Evolutionary conservation across 1,139 yeast genomes (phyloP), one percentile per base, ranked within the genome.

Genomic region (Kluyveromyces sp.): DNA sequence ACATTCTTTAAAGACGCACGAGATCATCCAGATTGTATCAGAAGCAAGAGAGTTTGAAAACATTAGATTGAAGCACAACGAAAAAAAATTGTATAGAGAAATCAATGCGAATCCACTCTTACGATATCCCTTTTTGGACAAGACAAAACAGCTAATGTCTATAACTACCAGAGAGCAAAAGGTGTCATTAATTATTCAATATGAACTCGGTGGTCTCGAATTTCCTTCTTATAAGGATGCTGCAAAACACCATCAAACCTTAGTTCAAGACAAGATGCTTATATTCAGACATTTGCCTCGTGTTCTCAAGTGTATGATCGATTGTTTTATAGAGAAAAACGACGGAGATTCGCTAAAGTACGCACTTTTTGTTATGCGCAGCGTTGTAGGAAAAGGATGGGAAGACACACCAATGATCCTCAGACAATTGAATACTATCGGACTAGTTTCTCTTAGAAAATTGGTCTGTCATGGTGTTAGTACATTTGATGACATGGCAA

Each of bases 131-230:
- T 50, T 59, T 21, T 52, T 58, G 7, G 55, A 61, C 3, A 53
- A 54, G 15, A 61, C 55, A 15, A 55, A 53, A 37, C 53, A 53
- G n/a, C 46, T 57, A 50, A 48, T 61, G 51, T 44, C 51, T 29
- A 49, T 65, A 31, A 61, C 59, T 38, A 45, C 52, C 5, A 48
- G 59, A 6, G 44, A 46, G 38, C 70, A 70, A 27, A 73, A 74
- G 49, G 58, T 71, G 0, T 64, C 64, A 3, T 47, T 74, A 7
- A 41, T 74, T 4, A 59, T 74, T 8, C 79, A 75, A 48, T 71
- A 66, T 56, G 78, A 74, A 43, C 59, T 75, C 10, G 75, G 79
- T 3, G 76, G 76, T 0, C 45, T 71, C 5, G 77, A 73, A 31
- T 70, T 61, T 45, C 78, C 79, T 1, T 53, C 53, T 2, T 70